These are phyloP conservation scores for Olyra latifolia DNA, from an alignment of 176 grass and related monocot species.

Conservation along the genomic window DNA sequence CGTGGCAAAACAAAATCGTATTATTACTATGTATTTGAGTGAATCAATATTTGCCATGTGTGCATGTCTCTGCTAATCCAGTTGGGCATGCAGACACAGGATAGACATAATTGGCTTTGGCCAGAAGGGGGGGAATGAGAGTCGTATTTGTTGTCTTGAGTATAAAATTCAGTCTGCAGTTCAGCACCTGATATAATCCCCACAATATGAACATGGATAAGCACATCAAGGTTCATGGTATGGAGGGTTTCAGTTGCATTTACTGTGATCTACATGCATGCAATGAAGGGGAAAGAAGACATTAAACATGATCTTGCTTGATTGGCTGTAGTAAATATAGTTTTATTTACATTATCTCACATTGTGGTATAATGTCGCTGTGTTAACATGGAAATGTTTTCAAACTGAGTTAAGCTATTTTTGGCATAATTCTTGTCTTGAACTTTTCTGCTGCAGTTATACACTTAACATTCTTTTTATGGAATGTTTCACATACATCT, in stretches of 20 bases:
- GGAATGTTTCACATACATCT: conserved; percentile 7
- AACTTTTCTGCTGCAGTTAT: not conserved
- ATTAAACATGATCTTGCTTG: not conserved
- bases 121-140: not conserved
- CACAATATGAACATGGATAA: not conserved
- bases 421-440: not conserved
- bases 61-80: not conserved
- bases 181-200: not conserved
- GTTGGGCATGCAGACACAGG: not conserved
- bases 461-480: not conserved
- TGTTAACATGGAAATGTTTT: not conserved
- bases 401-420: not conserved
- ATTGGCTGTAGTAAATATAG: not conserved
- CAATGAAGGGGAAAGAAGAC: not conserved
- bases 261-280: not conserved
- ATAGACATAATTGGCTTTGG: not conserved
- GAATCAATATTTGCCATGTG: not conserved
- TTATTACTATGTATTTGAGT: conserved; percentile 5
- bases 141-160: not conserved
- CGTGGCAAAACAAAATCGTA: conserved; percentile 5
- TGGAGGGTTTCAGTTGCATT: not conserved
- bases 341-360: not conserved
- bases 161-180: conserved; percentile 3
- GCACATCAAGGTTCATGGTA: not conserved
- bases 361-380: not conserved